A percentile compares a stretch with the other conserved stretches of the same genome.
Evolutionary conservation across 2,329 filamentous ascomycete species (phyloP).

Genomic region (Tetracladium maxilliforme): DNA sequence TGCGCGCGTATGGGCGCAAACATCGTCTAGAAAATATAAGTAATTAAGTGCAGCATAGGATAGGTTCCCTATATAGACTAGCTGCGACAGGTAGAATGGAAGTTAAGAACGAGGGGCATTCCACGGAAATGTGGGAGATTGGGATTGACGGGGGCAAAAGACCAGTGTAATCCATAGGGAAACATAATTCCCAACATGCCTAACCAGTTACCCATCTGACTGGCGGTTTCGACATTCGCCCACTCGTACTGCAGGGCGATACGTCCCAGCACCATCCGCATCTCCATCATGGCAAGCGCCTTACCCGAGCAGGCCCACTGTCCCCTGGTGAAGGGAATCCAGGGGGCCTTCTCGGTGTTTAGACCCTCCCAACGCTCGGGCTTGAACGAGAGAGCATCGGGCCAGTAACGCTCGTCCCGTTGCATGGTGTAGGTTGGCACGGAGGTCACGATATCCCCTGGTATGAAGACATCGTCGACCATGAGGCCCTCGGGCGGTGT

Average conservation of each 20-base stretch:
- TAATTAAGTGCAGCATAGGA: too few relatives aligned
- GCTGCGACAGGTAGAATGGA: too few relatives aligned
- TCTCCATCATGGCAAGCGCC: slow-evolving; percentile 6
- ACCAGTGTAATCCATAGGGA: too few relatives aligned
- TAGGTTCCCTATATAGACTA: too few relatives aligned
- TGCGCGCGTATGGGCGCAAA: too few relatives aligned
- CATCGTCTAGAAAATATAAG: too few relatives aligned
- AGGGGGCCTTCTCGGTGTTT: slow-evolving; percentile 5
- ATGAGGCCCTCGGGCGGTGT: slow-evolving; percentile 20
- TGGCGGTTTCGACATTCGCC: too few relatives aligned
- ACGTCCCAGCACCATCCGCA: slow-evolving; percentile 5
- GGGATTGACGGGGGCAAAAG: too few relatives aligned
- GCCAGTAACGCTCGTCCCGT: slow-evolving; percentile 7
- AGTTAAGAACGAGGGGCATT: too few relatives aligned
- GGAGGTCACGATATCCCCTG: slow-evolving; percentile 11
- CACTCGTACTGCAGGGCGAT: slow-evolving; percentile 5
- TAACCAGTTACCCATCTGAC: too few relatives aligned
- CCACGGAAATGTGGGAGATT: too few relatives aligned
- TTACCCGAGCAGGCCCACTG: slow-evolving; percentile 6
- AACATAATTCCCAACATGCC: too few relatives aligned
- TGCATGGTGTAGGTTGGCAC: slow-evolving; percentile 10
- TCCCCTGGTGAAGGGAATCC: slow-evolving; percentile 7
- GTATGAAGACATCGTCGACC: slow-evolving; percentile 17
- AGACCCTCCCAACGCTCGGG: slow-evolving; percentile 7
- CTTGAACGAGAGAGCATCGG: slow-evolving; percentile 5